These are phyloP conservation scores for Aspergillus sp. DNA, from an alignment of 2,329 filamentous ascomycete species.

Conservation along the genomic window DNA sequence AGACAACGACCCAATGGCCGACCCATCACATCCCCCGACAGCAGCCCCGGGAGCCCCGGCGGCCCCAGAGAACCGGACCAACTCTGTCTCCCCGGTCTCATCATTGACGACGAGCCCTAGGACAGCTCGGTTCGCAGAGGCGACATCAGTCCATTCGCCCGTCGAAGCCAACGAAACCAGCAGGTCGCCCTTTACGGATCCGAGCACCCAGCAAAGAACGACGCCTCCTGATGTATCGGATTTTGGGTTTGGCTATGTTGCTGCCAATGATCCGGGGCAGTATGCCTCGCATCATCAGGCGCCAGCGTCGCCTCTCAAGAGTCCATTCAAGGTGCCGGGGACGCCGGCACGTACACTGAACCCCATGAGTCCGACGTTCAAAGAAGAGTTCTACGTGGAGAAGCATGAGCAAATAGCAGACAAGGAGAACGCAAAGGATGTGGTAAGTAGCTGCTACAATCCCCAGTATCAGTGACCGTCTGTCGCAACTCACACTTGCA, in stretches of 20 bases:
- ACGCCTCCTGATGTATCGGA: constrained; percentile 59
- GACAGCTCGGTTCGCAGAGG: constrained; percentile 57
- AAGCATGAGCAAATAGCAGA: constrained; percentile 75
- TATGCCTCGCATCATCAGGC: constrained; percentile 50
- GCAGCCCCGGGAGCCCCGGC: too few relatives aligned
- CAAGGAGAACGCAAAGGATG: constrained; percentile 74
- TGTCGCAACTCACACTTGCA: too few relatives aligned
- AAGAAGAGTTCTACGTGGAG: constrained; percentile 77
- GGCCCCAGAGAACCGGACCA: constrained; percentile 18
- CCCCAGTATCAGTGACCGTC: too few relatives aligned
- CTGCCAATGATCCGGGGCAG: constrained; percentile 44
- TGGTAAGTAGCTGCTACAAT: constrained; percentile 53
- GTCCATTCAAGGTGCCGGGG: constrained; percentile 78
- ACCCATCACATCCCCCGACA: constrained; percentile 11
- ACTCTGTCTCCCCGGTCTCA: constrained; percentile 25
- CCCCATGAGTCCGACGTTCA: constrained; percentile 82
- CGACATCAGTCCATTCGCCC: constrained; percentile 56
- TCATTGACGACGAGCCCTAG: constrained; percentile 47
- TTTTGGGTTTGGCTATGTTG: constrained; percentile 87
- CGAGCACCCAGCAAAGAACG: constrained; percentile 38
- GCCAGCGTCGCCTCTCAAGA: constrained; percentile 75
- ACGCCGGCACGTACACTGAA: constrained; percentile 69
- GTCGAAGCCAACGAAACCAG: constrained; percentile 41
- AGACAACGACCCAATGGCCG: background rate
- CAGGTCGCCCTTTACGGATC: constrained; percentile 46